Evolutionary conservation across 73 alveolate species (phyloP).

Genomic region (Paramecium sexaurelia): DNA sequence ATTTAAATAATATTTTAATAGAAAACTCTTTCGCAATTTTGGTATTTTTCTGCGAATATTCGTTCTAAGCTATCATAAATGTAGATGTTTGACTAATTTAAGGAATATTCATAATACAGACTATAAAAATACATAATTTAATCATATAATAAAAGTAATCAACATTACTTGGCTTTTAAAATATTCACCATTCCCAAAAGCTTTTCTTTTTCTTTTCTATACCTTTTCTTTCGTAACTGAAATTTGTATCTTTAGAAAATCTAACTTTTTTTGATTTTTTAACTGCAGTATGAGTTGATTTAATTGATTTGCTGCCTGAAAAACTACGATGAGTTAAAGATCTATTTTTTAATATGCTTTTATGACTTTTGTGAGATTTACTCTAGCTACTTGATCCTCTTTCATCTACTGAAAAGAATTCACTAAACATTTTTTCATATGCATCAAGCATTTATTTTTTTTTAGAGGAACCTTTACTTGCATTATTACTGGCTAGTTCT

Average conservation of each 20-base stretch:
- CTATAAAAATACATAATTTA: not conserved
- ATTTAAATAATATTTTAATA: too few relatives aligned
- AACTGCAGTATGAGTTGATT: slow-evolving; percentile 39
- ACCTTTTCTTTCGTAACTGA: slow-evolving; percentile 24
- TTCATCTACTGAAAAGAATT: slow-evolving; percentile 1
- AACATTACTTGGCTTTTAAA: not conserved
- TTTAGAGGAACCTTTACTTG: not conserved
- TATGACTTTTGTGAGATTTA: not conserved
- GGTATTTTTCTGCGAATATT: too few relatives aligned
- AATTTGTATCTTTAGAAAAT: slow-evolving; percentile 31
- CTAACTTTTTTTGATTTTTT: slow-evolving; percentile 19
- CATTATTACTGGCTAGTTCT: slow-evolving; percentile 38
- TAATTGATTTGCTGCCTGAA: not conserved
- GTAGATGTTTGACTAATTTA: too few relatives aligned
- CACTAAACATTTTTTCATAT: slow-evolving; percentile 54
- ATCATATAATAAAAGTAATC: not conserved
- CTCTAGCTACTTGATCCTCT: not conserved
- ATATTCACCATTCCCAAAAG: slow-evolving; percentile 26
- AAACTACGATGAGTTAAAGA: not conserved
- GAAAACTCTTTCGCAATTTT: too few relatives aligned
- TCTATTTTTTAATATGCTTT: slow-evolving; percentile 18
- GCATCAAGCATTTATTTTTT: not conserved
- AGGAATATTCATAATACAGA: too few relatives aligned
- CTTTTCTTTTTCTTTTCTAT: not conserved
- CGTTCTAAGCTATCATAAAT: too few relatives aligned